Conservation (phyloP, 2,329 filamentous ascomycete species). For the Leptosphaerulina australis region DNA sequence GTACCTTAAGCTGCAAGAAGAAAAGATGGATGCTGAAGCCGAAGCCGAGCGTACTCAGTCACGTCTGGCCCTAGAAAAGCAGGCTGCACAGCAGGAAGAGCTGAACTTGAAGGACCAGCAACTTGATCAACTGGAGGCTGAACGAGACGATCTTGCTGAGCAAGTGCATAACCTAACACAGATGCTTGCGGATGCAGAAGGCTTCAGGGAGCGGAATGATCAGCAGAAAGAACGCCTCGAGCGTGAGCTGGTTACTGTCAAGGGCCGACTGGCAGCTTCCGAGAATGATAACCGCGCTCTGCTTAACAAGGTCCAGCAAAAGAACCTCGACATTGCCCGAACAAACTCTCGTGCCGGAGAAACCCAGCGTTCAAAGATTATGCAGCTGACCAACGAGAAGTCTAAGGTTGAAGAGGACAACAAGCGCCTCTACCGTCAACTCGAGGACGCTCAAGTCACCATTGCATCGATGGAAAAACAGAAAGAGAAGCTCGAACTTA, state of each 20-base stretch:
- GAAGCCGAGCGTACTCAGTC: conserved; percentile 80
- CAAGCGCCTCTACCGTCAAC: conserved; percentile 77
- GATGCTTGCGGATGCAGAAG: conserved; percentile 85
- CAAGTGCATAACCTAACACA: conserved; percentile 87
- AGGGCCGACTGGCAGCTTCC: conserved; percentile 85
- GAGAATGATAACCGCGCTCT: conserved; percentile 95
- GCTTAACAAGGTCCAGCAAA: conserved; percentile 97
- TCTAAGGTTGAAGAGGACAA: conserved; percentile 81
- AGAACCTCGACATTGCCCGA: conserved; percentile 92
- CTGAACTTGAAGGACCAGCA: conserved; percentile 79
- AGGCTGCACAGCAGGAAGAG: conserved; percentile 77
- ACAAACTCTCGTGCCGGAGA: conserved; percentile 87
- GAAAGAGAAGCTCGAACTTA: conserved; percentile 88
- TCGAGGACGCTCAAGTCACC: conserved; percentile 82
- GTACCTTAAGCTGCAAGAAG: conserved; percentile 84
- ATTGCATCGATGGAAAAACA: conserved; percentile 90
- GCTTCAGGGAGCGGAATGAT: conserved; percentile 87
- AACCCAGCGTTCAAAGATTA: conserved; percentile 76
- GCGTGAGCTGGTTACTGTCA: conserved; percentile 87
- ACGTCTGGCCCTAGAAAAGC: conserved; percentile 77
- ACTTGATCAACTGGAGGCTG: conserved; percentile 77
- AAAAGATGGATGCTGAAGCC: conserved; percentile 80
- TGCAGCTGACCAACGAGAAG: conserved; percentile 82
- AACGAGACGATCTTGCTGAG: conserved; percentile 75
- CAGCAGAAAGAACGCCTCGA: conserved; percentile 93